Evolutionary conservation across 257 asterid species (phyloP), one percentile per base, ranked within the genome.

Genomic region (Perilla frutescens): DNA sequence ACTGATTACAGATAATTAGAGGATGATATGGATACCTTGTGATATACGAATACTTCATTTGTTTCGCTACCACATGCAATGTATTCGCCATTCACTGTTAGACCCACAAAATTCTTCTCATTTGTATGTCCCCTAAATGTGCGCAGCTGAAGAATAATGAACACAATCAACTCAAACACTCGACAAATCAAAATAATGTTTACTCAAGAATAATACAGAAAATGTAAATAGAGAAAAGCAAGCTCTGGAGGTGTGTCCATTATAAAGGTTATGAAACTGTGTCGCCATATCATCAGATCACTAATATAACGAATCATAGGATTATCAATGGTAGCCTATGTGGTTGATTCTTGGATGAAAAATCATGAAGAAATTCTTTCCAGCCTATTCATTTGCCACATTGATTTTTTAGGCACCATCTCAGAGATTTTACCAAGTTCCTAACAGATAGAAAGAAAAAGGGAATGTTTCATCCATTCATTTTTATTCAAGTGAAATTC

Each of bases 31-130:
- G 20, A 51, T 81, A 91, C 98, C 96, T 92, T 92, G 87, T 90
- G 96, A 79, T 90, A 92, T 51, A 77, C 92, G 54, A 81, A 90
- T 6, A 87, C 96, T 82, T 92, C 96, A 61, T 92, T 89, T 68
- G 96, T 90, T 83, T 92, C 98, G 2, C 98, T 92, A 31, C 98
- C 98, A 77, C 98, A 92, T 48, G 96, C 96, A 44, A 92, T 72
- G 82, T 92, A 90, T 60, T 92, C 92, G 6, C 81, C 76, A 79
- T 86, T 88, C 62, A 83, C 96, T 2, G 92, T 79, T 53, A 92
- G 87, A 40, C 98, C 96, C 12, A 92, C 98, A 67, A 90, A 90
- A 68, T 90, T 92, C 77, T 87, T 90, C 83, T 90, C 96, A 32
- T 92, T 90, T 37, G 89, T 77, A 75, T 92, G 98, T 62, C 96